Evolutionary conservation across 352 stramenopile genomes (phyloP).

Genomic region (Phytophthora palmivora): DNA sequence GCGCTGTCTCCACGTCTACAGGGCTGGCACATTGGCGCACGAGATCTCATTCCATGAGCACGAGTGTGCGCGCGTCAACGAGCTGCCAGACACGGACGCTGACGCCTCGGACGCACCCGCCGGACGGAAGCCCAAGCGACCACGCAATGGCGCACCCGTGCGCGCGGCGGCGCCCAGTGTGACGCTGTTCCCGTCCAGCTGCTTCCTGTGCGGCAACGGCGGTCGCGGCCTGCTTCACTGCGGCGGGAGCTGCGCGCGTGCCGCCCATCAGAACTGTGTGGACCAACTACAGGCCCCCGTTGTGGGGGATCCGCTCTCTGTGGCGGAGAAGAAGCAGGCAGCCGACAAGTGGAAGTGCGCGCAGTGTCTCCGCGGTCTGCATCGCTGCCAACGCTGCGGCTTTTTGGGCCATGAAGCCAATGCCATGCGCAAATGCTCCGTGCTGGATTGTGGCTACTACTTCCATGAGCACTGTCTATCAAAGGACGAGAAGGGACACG

Average conservation of each 20-base stretch:
- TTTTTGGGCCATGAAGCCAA: conserved; percentile 72
- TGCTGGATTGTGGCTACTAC: conserved; percentile 65
- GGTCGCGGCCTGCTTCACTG: conserved; percentile 68
- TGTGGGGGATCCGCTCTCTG: conserved; percentile 14
- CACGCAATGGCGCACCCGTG: conserved; percentile 25
- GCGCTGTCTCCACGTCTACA: conserved; percentile 75
- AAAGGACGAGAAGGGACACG: conserved; percentile 15
- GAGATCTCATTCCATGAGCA: conserved; percentile 82
- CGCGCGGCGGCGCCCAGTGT: conserved; percentile 22
- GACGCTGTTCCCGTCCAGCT: conserved; percentile 62
- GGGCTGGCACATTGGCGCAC: conserved; percentile 42
- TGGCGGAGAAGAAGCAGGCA: conserved; percentile 39
- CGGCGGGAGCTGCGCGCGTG: conserved; percentile 57
- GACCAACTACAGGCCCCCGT: conserved; percentile 50
- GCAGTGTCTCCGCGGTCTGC: conserved; percentile 65
- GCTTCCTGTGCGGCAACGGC: conserved; percentile 60
- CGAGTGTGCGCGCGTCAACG: conserved; percentile 78
- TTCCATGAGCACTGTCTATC: conserved; percentile 61
- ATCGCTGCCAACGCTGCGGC: conserved; percentile 68
- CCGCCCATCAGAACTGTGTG: conserved; percentile 71
- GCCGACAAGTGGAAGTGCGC: conserved; percentile 67
- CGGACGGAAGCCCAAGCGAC: conserved; percentile 30
- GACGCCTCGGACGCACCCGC: neutral
- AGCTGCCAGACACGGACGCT: conserved; percentile 8
- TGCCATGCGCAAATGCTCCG: conserved; percentile 55